Base-by-base conservation (phyloP, 192 early-diverging fungal genomes). In the Umbelopsis vinacea region DNA sequence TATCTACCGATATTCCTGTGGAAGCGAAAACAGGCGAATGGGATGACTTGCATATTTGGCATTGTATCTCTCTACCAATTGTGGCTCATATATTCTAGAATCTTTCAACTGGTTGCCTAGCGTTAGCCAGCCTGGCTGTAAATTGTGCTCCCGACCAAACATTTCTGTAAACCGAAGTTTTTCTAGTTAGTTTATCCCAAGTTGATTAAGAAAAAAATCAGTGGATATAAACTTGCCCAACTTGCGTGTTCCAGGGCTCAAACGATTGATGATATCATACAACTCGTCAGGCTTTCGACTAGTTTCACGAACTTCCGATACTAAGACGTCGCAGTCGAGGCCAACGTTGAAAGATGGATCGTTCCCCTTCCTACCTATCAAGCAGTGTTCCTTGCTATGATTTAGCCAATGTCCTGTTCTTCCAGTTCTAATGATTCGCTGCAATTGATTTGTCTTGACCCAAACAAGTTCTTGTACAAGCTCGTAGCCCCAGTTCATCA, bases 321-420 rank as follows among this genome's bases (percentile, higher is more conserved):
- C 87, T 7, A 89, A 46, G 14, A 90, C 86, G 73, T 90, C 89
- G n/a, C 76, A 75, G 55, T 87, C 84, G 4, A 89, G 48, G 1
- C 88, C 85, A 22, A 54, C 24, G 54, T 81, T 81, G 38, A 81
- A 66, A 12, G 68, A 46, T 10, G 76, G 66, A 24, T 76, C 72
- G 35, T 72, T 72, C 21, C 89, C 87, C 69, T 89, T 89, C 48
- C 85, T 74, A 4, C 86, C 89, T 12, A 90, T 77, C 38, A 90
- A 70, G 63, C 87, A 90, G 70, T 90, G 89, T 72, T 90, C 89
- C 71, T 90, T 90, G 66, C 82, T 82, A 54, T 90, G 89, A 68
- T 90, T 90, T 24, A 90, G 52, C 89, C 89, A 90, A 70, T 90
- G 89, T 35, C 89, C 89, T 55, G 89, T 90, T 29, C 89, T 73